Conservation (phyloP, 1,284 basidiomycete species). For the Sanguinoderma infundibulare region DNA sequence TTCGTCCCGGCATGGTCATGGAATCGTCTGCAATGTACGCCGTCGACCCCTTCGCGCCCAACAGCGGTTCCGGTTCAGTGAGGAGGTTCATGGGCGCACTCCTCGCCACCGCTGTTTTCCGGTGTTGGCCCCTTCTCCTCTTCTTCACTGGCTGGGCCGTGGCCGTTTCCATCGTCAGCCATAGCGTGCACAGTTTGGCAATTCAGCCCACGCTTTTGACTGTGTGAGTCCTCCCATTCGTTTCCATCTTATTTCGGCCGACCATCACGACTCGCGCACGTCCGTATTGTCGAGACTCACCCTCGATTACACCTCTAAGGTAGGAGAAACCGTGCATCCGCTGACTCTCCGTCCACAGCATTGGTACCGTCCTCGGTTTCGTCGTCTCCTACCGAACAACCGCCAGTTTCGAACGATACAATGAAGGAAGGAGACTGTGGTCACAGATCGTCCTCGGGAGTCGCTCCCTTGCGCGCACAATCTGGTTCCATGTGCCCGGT, state of each 20-base stretch:
- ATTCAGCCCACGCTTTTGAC: conserved; percentile 61
- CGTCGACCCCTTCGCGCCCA: conserved; percentile 28
- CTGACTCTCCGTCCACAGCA: conserved; percentile 36
- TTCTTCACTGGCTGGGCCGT: conserved; percentile 67
- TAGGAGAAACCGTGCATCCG: background rate
- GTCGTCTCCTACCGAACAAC: conserved; percentile 73
- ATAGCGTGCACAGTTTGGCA: conserved; percentile 46
- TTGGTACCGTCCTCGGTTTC: conserved; percentile 71
- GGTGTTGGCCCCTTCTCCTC: conserved; percentile 70
- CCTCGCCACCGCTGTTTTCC: conserved; percentile 64
- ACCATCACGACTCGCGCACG: background rate
- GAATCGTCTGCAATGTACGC: conserved; percentile 29
- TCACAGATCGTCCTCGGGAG: conserved; percentile 66
- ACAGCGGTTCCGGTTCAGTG: conserved; percentile 10
- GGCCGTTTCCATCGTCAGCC: conserved; percentile 54
- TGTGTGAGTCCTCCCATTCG: conserved; percentile 47
- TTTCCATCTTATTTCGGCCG: too few species aligned
- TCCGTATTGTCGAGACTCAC: background rate
- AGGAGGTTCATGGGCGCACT: conserved; percentile 49
- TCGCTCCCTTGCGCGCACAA: conserved; percentile 57
- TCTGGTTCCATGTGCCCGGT: conserved; percentile 72
- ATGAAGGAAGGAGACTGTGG: conserved; percentile 75
- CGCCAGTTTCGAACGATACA: conserved; percentile 77
- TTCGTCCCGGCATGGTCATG: conserved; percentile 18
- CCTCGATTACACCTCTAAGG: conserved; percentile 1